phyloP scores from a whole-genome alignment of 2,329 filamentous ascomycete species.

The Coniella vitis region DNA sequence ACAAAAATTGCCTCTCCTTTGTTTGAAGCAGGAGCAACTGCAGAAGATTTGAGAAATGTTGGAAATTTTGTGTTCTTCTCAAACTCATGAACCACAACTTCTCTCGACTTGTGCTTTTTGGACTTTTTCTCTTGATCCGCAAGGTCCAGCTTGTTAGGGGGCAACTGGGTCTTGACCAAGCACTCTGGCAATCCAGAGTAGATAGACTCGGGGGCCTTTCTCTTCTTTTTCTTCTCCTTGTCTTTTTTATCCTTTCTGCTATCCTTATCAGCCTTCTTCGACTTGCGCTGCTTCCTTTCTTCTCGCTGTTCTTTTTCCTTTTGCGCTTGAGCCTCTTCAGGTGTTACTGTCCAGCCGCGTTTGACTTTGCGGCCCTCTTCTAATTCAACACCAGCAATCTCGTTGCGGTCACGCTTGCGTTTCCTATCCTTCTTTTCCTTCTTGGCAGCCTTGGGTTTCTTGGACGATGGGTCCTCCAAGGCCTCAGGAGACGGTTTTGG shows the following conservation, averaged over 20 bases:
- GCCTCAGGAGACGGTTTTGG: constrained; percentile 30
- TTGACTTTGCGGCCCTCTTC: constrained; percentile 72
- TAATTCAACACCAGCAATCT: constrained; percentile 62
- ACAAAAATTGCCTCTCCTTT: constrained; percentile 52
- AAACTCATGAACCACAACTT: constrained; percentile 81
- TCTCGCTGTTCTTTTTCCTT: constrained; percentile 39
- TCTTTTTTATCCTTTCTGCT: constrained; percentile 41
- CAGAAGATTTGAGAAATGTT: constrained; percentile 62
- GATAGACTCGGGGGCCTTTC: constrained; percentile 67
- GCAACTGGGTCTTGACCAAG: constrained; percentile 74
- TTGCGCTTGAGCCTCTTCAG: constrained; percentile 41
- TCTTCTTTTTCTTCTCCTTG: constrained; percentile 49
- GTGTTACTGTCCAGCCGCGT: constrained; percentile 77
- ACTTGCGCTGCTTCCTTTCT: constrained; percentile 32
- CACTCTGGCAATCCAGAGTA: constrained; percentile 54
- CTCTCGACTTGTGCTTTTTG: constrained; percentile 51
- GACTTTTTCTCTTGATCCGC: constrained; percentile 46
- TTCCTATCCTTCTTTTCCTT: constrained; percentile 28
- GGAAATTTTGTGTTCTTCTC: constrained; percentile 77
- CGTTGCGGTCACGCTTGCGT: constrained; percentile 41
- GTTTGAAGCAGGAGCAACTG: constrained; percentile 33
- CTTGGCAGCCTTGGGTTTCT: constrained; percentile 26
- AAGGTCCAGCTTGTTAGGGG: constrained; percentile 29
- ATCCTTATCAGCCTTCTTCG: constrained; percentile 35
- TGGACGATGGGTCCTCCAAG: constrained; percentile 13